phyloP scores from a whole-genome alignment of 257 asterid genomes.

The Cordia subcordata region DNA sequence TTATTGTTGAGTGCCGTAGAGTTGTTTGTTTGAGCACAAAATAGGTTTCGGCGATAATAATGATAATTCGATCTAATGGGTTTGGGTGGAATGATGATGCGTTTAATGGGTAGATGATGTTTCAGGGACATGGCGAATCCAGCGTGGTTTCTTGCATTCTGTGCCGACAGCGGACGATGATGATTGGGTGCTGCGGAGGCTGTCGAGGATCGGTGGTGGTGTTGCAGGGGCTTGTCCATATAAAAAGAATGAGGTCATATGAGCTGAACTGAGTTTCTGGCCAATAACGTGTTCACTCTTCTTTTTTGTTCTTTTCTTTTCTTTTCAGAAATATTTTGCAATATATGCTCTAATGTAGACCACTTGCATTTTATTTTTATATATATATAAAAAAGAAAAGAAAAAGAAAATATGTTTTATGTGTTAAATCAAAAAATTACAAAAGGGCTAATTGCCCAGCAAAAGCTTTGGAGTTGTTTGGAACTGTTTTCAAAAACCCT shows the following conservation, averaged over 20 bases:
- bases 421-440: too few species aligned
- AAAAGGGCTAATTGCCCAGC: too few species aligned
- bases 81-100: constrained; percentile 25
- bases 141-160: constrained; percentile 17
- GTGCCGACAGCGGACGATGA: background rate
- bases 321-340: too few species aligned
- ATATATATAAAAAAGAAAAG: too few species aligned
- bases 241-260: background rate
- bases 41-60: constrained; percentile 10
- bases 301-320: too few species aligned
- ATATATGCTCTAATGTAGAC: too few species aligned
- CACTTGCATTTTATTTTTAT: too few species aligned
- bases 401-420: too few species aligned
- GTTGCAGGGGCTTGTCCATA: constrained; percentile 1
- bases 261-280: background rate
- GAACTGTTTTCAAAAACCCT: too few species aligned
- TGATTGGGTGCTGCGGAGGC: background rate
- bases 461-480: too few species aligned
- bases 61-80: background rate
- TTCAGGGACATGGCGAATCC: constrained; percentile 26
- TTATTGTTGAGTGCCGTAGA: background rate
- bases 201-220: background rate
- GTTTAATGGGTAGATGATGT: constrained; percentile 29
- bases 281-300: constrained; percentile 4
- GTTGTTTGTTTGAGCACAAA: constrained; percentile 1